Conservation (phyloP, 805 yeast genomes). For the Saccharomycopsis schoenii region DNA sequence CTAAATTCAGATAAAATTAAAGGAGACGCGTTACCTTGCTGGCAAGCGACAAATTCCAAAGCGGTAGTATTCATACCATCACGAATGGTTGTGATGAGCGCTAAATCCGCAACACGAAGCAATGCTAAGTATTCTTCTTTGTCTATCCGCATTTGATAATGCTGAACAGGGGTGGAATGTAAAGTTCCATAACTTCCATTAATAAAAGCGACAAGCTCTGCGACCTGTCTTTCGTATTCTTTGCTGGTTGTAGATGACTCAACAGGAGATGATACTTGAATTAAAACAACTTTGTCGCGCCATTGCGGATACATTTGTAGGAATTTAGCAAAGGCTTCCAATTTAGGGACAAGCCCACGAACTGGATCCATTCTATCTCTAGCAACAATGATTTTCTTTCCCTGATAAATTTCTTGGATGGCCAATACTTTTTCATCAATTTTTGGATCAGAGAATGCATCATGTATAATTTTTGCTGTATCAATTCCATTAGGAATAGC, state of each 20-base stretch:
- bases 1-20: slow-evolving; percentile 86
- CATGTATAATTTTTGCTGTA: slow-evolving; percentile 53
- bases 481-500: slow-evolving; percentile 89
- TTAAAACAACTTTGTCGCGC: slow-evolving; percentile 75
- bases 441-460: slow-evolving; percentile 31
- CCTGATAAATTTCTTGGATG: slow-evolving; percentile 51
- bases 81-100: slow-evolving; percentile 80
- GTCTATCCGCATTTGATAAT: slow-evolving; percentile 82
- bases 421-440: slow-evolving; percentile 57
- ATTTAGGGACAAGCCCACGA: slow-evolving; percentile 87
- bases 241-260: slow-evolving; percentile 38
- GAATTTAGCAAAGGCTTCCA: slow-evolving; percentile 84
- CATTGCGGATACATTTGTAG: slow-evolving; percentile 88
- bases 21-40: slow-evolving; percentile 60
- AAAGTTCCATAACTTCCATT: slow-evolving; percentile 79
- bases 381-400: slow-evolving; percentile 77
- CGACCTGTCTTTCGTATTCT: slow-evolving; percentile 62
- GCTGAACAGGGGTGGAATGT: slow-evolving; percentile 80
- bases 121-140: slow-evolving; percentile 85
- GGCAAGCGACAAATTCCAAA: slow-evolving; percentile 83
- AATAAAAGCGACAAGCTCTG: slow-evolving; percentile 72
- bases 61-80: slow-evolving; percentile 97
- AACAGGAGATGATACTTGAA: slow-evolving; percentile 86
- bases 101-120: slow-evolving; percentile 80
- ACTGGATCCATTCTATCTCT: slow-evolving; percentile 88